Percentiles rank a stretch among this genome's conserved stretches.
Conservation (phyloP, 176 grass and related monocot genomes). For the Zoysia japonica region DNA sequence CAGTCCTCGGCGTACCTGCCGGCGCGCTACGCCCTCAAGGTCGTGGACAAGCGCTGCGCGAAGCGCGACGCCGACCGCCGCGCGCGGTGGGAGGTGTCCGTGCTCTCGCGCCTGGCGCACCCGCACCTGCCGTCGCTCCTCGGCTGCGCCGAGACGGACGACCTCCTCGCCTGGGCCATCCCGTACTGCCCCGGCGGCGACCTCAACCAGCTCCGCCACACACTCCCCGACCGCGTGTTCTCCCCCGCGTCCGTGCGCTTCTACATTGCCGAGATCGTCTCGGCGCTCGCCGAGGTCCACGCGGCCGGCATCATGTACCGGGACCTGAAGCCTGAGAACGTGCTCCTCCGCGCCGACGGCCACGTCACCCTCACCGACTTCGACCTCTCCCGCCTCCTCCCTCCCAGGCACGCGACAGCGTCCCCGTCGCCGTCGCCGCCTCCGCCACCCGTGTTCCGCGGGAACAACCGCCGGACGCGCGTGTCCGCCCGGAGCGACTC, state of each 20-base stretch:
- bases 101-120: slow-evolving; percentile 74
- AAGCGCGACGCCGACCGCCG: slow-evolving; percentile 71
- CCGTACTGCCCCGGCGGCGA: slow-evolving; percentile 92
- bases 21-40: slow-evolving; percentile 82
- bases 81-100: slow-evolving; percentile 78
- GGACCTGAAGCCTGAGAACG: slow-evolving; percentile 96
- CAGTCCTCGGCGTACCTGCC: slow-evolving; percentile 1
- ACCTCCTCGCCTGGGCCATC: slow-evolving; percentile 83
- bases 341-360: slow-evolving; percentile 75
- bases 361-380: slow-evolving; percentile 91
- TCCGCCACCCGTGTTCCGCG: neutral
- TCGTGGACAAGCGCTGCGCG: slow-evolving; percentile 66
- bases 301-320: slow-evolving; percentile 76
- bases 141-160: slow-evolving; percentile 66
- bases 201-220: slow-evolving; percentile 77
- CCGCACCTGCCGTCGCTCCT: slow-evolving; percentile 79
- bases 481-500: slow-evolving; percentile 34
- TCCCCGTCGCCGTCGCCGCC: slow-evolving; percentile 20
- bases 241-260: slow-evolving; percentile 77
- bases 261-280: slow-evolving; percentile 83
- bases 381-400: slow-evolving; percentile 76
- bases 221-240: slow-evolving; percentile 73
- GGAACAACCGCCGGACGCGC: slow-evolving; percentile 43
- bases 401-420: neutral
- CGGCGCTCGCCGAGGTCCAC: slow-evolving; percentile 80